These are phyloP conservation scores for Phoma herbarum DNA, from an alignment of 2,329 filamentous ascomycete genomes.

Conservation along the genomic window DNA sequence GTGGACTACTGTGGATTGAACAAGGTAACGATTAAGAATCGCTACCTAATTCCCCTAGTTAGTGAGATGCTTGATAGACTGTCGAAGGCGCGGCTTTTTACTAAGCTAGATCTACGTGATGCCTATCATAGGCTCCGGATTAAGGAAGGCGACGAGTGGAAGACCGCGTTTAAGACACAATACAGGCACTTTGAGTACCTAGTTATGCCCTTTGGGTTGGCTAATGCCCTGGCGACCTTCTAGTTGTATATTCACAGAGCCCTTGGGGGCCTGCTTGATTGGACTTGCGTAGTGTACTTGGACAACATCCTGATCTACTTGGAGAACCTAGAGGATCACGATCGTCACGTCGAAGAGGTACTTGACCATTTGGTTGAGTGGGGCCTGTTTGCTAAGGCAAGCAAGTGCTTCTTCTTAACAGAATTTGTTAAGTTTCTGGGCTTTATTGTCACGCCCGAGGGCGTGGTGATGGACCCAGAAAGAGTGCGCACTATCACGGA, in stretches of 20 bases:
- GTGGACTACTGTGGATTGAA: background rate
- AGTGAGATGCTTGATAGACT: conserved; percentile 1
- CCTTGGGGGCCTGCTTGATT: conserved; percentile 2
- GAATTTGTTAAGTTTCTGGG: background rate
- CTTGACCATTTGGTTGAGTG: conserved; percentile 1
- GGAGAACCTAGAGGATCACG: conserved; percentile 1
- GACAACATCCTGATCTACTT: conserved; percentile 12
- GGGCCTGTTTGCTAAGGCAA: background rate
- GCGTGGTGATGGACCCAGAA: conserved; percentile 6
- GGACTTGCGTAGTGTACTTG: conserved; percentile 6
- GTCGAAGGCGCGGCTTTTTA: background rate
- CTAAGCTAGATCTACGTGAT: conserved; percentile 4
- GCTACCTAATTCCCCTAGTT: too few species aligned
- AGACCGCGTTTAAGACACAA: conserved; percentile 39
- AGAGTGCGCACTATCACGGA: background rate
- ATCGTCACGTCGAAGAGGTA: background rate
- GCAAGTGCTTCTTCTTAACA: background rate
- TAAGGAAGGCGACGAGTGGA: conserved; percentile 41
- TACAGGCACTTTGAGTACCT: conserved; percentile 33
- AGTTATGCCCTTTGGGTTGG: conserved; percentile 44
- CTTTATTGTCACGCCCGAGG: background rate
- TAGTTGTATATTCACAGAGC: conserved; percentile 9
- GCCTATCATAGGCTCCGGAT: conserved; percentile 7
- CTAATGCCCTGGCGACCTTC: conserved; percentile 19
- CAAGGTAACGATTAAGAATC: conserved; percentile 1